Evolutionary conservation across 2,329 filamentous ascomycete genomes (phyloP), one percentile per base, ranked within the genome.

Genomic region (Microthyrium microscopicum): DNA sequence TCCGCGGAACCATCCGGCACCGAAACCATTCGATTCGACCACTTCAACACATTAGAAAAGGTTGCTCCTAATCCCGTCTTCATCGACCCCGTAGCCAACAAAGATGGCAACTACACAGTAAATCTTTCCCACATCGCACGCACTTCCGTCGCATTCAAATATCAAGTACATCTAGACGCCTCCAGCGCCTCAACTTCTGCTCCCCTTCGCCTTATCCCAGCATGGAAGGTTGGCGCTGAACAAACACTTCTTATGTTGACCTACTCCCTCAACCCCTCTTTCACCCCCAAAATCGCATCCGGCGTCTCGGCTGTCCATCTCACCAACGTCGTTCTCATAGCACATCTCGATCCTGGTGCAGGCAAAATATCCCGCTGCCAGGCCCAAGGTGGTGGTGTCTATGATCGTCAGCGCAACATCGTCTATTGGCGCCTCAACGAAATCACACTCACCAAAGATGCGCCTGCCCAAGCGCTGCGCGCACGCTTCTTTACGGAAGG

Each of bases 31-130:
- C 76, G 81, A 15, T 70, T 98, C 39, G 82, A 92, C 47, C 89
- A 93, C 50, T 93, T 92, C 50, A 58, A 75, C 7, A 68, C 70
- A n/a, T 67, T 98, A 5, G 89, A 95, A 46, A 84, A 82, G 47
- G 85, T 98, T 36, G 85, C 84, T 0, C 84, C 85, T 1, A 98
- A 98, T 52, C 82, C 83, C 27, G 80, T 84, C 37, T 92, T 95
- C 55, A 74, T 95, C 33, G 72, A 75, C 20, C 77, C 83, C 43
- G 62, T 68, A 1, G 49, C 64, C 1, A 71, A 77, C 7, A 73
- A 69, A 37, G 68, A 77, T 3, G 85, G 91, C 38, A 77, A 87
- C 48, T 98, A 91, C 56, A 70, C 62, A 0, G 60, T 98, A 20
- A 71, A 85, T 40, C 58, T 89, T 5, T 64, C 73, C 11, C 73